Conservation (phyloP, 371 early-diverging fungal genomes). For the Rhizopus stolonifer region DNA sequence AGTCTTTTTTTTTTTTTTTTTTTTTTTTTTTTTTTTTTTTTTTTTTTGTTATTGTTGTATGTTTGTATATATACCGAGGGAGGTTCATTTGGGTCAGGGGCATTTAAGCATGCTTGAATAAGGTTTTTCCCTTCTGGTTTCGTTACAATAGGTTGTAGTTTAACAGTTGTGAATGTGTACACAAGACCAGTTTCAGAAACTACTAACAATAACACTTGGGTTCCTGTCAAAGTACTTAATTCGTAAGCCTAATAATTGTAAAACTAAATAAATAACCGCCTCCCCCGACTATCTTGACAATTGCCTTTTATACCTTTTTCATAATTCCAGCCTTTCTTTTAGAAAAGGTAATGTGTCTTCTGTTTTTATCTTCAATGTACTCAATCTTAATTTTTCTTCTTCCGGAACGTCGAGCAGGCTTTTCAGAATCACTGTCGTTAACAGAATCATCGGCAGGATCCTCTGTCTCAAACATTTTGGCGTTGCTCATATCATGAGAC, state of each 20-base stretch:
- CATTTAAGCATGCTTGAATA: conserved; percentile 94
- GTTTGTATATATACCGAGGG: not conserved
- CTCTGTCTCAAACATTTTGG: conserved; percentile 20
- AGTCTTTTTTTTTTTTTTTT: not conserved
- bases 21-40: not conserved
- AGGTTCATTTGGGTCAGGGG: conserved; percentile 56
- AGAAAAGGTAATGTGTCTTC: conserved; percentile 96
- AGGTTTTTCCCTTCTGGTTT: conserved; percentile 92
- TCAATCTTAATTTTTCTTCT: conserved; percentile 96
- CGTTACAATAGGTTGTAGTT: conserved; percentile 93
- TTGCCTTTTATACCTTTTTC: conserved; percentile 79
- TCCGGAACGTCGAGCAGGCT: conserved; percentile 71
- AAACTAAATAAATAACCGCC: not conserved
- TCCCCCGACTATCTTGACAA: conserved; percentile 2
- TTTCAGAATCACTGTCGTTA: conserved; percentile 38
- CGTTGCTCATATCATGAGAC: conserved; percentile 10
- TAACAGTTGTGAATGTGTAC: conserved; percentile 97
- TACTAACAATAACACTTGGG: conserved; percentile 93
- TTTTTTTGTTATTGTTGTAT: not conserved
- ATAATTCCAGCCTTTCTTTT: conserved; percentile 99
- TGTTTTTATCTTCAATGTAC: conserved; percentile 94
- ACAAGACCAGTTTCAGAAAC: conserved; percentile 98
- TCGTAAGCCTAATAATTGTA: conserved; percentile 82
- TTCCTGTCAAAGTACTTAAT: conserved; percentile 94
- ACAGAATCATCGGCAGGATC: conserved; percentile 21